phyloP scores from a whole-genome alignment of 768 basidiomycete genomes.

The Pleurotus giganteus region DNA sequence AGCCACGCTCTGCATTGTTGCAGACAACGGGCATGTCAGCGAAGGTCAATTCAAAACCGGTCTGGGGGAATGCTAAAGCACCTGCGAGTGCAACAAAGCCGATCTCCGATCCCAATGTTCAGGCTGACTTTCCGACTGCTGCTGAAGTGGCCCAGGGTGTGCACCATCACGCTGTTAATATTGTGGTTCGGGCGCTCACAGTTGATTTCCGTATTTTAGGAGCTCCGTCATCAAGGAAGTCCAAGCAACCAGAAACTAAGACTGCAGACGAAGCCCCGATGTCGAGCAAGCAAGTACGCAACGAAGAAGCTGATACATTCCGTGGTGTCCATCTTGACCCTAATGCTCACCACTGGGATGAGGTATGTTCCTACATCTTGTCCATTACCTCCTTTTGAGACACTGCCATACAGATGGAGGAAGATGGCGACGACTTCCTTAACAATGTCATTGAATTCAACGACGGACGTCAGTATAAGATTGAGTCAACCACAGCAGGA shows the following conservation, averaged over 20 bases:
- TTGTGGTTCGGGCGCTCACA: constrained; percentile 18
- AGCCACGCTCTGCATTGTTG: constrained; percentile 43
- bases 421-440: constrained; percentile 89
- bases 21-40: constrained; percentile 17
- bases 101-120: constrained; percentile 34
- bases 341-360: constrained; percentile 97
- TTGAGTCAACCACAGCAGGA: constrained; percentile 42
- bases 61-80: constrained; percentile 67
- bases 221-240: constrained; percentile 30
- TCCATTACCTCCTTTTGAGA: constrained; percentile 2
- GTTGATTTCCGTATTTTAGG: neutral
- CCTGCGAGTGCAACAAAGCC: constrained; percentile 33
- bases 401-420: constrained; percentile 68
- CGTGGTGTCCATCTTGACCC: constrained; percentile 91
- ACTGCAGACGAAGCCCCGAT: constrained; percentile 50
- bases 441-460: constrained; percentile 93
- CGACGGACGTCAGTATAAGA: constrained; percentile 89
- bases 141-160: constrained; percentile 89
- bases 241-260: constrained; percentile 38
- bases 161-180: constrained; percentile 20
- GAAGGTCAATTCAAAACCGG: constrained; percentile 45
- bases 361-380: constrained; percentile 54
- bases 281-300: constrained; percentile 58
- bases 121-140: constrained; percentile 91
- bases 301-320: constrained; percentile 91